Conservation (phyloP, 2,329 filamentous ascomycete species). For the Trichothecium sympodiale region DNA sequence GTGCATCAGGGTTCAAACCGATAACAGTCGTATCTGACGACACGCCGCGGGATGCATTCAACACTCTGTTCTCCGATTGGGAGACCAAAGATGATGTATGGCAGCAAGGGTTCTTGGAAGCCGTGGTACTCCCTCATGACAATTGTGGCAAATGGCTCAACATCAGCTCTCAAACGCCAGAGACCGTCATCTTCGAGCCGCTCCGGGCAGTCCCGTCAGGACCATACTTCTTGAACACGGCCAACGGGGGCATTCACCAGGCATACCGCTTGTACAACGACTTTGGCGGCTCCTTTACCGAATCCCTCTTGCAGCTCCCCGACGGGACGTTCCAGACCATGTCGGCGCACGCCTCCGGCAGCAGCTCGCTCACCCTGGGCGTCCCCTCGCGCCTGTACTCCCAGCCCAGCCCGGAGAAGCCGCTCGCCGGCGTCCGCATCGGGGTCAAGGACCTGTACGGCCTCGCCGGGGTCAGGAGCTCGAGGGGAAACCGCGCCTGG, state of each 20-base stretch:
- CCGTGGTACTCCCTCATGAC: slow-evolving; percentile 12
- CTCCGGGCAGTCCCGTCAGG: slow-evolving; percentile 16
- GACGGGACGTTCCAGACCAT: slow-evolving; percentile 19
- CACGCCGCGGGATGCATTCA: slow-evolving; percentile 10
- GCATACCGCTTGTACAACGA: slow-evolving; percentile 25
- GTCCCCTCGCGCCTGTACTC: slow-evolving; percentile 53
- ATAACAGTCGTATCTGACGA: slow-evolving; percentile 19
- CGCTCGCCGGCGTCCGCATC: slow-evolving; percentile 48
- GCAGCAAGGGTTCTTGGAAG: slow-evolving; percentile 12
- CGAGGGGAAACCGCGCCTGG: slow-evolving; percentile 47
- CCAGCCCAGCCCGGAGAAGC: slow-evolving; percentile 38
- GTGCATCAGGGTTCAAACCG: slow-evolving; percentile 19
- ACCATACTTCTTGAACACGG: slow-evolving; percentile 23
- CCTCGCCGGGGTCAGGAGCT: slow-evolving; percentile 40
- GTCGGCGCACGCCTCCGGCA: slow-evolving; percentile 16
- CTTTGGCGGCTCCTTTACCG: slow-evolving; percentile 19
- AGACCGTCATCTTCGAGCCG: slow-evolving; percentile 10
- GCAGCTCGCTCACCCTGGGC: no score
- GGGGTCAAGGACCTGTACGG: slow-evolving; percentile 54
- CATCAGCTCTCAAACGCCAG: slow-evolving; percentile 7
- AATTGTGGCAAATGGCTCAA: slow-evolving; percentile 9
- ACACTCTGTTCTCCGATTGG: slow-evolving; percentile 18
- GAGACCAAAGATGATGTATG: slow-evolving; percentile 16
- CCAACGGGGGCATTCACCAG: slow-evolving; percentile 19
- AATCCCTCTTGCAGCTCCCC: slow-evolving; percentile 18